Base-by-base conservation (phyloP, 1,139 yeast genomes). In the Protomyces inundatus region DNA sequence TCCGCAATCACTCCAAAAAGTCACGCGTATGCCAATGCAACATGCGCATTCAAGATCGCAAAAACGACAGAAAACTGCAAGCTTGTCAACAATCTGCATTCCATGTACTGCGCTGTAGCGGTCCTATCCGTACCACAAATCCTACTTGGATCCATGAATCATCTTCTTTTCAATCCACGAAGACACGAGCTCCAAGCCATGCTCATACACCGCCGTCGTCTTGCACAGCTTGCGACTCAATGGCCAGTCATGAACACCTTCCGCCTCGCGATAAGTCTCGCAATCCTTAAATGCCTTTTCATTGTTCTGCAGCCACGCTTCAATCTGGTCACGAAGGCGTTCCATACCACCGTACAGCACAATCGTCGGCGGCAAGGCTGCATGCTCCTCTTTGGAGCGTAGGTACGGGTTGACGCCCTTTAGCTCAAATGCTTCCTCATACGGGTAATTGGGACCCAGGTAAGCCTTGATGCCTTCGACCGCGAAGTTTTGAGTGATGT, bases 191-290 rank as follows among this genome's bases (percentile, higher is more conserved):
- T 58, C 51, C 7, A 58, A 14, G 6, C 55, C 62, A 32, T 51
- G 40, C 30, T 52, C 52, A 33, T 58, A 58, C 12, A 14, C n/a
- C n/a, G 56, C 62, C 12, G 52, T 33, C 3, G 30, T 33, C 7
- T 40, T 35, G 36, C 53, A 39, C 12, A 52, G 23, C 9, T 16
- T 30, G 0, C 12, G 16, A 16, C 34, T 23, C 35, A 58, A 30
- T 7, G 62, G 62, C 62, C 62, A 58, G 35, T 37, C 45, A 35
- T 58, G 62, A 33, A 58, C 52, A 23, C 62, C 62, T 6, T 51
- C 62, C n/a, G 54, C 52, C n/a, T 53, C 54, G 2, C 23, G 34
- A 9, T 33, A 36, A 33, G 34, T 34, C 48, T 42, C 48, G 16
- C 23, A 16, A 42, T 42, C 48, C 48, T 42, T 42, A 30, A 42